Base-by-base conservation (phyloP, 139 green algal species). In the Chlorella vulgaris region DNA sequence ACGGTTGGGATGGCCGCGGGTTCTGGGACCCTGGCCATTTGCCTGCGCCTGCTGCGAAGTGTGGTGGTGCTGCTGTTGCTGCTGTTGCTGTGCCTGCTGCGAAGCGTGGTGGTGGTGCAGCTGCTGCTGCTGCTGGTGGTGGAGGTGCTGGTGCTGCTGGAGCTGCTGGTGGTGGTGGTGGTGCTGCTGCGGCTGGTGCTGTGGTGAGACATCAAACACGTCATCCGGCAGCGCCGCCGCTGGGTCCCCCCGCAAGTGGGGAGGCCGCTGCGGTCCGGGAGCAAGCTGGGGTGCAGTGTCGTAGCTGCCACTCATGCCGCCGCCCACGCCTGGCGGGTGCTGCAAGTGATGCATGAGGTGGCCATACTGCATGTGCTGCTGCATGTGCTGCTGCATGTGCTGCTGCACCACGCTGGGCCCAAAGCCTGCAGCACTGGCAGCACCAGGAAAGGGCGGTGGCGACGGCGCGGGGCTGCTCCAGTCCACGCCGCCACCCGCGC, bases 401-500 rank as follows among this genome's bases (percentile, higher is more conserved):
- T 33, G 21, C 38, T 36, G 26, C 67, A 74, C 4, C 22, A 10
- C 42, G 58, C 58, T 40, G 2, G 74, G 74, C 6, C 74, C 74
- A 70, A 80, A 80, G 55, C 58, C 74, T 0, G 74, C 74, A 3
- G 55, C n/a, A 55, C 55, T 55, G 36, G 22, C 28, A 4, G 73
- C 38, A 35, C 65, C 58, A 19, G 55, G 22, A 31, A 66, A 7
- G 2, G 58, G 74, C 0, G 74, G 74, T 19, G 58, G 74, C 13
- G 74, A 80, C 55, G 74, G 58, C 58, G 74, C 58, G 18, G 78
- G 78, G 68, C 65, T 78, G 68, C 78, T 78, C 78, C 78, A 83
- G 53, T 83, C 78, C 38, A 78, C 65, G 4, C 39, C 40, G 21
- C 67, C 78, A 29, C 42, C 71, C 7, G 36, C 15, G 8, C 73